phyloP scores from a whole-genome alignment of 176 grass and related monocot genomes.

The Tillandsia leiboldiana region DNA sequence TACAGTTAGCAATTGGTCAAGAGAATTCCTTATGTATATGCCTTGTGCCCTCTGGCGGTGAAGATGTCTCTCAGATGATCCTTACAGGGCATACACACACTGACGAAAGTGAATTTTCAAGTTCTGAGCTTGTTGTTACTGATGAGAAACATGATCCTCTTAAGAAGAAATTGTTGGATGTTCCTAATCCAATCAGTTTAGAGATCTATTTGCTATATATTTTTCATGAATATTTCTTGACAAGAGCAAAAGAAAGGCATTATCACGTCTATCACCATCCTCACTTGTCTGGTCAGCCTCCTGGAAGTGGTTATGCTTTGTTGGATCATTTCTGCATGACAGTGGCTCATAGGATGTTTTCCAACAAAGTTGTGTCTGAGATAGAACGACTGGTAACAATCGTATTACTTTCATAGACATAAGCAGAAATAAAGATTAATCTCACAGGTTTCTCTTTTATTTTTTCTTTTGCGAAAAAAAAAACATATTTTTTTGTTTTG shows the following conservation, averaged over 20 bases:
- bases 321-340: slow-evolving; percentile 65
- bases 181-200: slow-evolving; percentile 51
- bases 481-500: background rate
- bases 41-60: slow-evolving; percentile 39
- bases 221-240: slow-evolving; percentile 61
- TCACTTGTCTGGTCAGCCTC: slow-evolving; percentile 27
- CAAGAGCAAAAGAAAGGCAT: slow-evolving; percentile 43
- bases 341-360: slow-evolving; percentile 77
- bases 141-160: slow-evolving; percentile 34
- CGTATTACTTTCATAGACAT: slow-evolving; percentile 11
- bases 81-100: slow-evolving; percentile 20
- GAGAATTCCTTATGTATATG: slow-evolving; percentile 67
- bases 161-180: slow-evolving; percentile 21
- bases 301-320: slow-evolving; percentile 22
- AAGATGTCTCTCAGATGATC: slow-evolving; percentile 26
- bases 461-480: too few species aligned
- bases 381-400: slow-evolving; percentile 67
- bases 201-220: slow-evolving; percentile 72
- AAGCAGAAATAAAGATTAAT: background rate
- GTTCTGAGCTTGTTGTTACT: slow-evolving; percentile 30
- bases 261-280: slow-evolving; percentile 9
- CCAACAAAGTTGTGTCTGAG: slow-evolving; percentile 66
- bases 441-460: too few species aligned
- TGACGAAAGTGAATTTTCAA: slow-evolving; percentile 21
- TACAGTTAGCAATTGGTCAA: slow-evolving; percentile 84